Base-by-base conservation (phyloP, 345 rosid species). In the Ricinus communis region DNA sequence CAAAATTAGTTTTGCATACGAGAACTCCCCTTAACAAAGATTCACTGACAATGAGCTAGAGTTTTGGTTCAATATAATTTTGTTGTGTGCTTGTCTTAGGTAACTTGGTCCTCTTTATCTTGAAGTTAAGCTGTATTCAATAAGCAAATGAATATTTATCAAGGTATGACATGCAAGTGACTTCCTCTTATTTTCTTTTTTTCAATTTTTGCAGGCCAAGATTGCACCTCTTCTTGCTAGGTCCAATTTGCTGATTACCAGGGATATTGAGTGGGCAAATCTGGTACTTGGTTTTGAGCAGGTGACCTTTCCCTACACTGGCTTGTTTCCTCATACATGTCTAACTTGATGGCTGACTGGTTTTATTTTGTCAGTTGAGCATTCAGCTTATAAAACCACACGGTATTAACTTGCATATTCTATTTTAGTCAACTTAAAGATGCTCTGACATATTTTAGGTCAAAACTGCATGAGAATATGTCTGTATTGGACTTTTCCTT, bases 201-300 rank as follows among this genome's bases (percentile, higher is more conserved):
- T 60, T 62, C 62, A 54, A 59, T 66, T 54, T 59, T 71, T 70
- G 69, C 72, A 90, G 98, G 85, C 76, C 70, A 72, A 60, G 68
- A 82, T 94, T 71, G 92, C 98, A 31, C 85, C 90, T 45, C 91
- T 91, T 78, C 95, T 94, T 80, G 97, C 98, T 55, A 83, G 98
- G 77, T 91, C 97, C 76, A 91, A 91, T 86, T 79, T 91, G 87
- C 80, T 94, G 59, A 85, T 94, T 76, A 90, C 98, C n/a, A 87
- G 98, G 81, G 96, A 94, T 80, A 88, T 94, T 71, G 97, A 94
- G 74, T 91, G 98, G 98, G 97, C 95, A 49, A 94, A 94, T 82
- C 91, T 94, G 62, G 88, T 90, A n/a, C 83, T 94, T 69, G 98
- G 97, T 76, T 86, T 91, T 81, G 97, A 94, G 81, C 98, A 91